Evolutionary conservation across 2,329 filamentous ascomycete species (phyloP).

Genomic region (Pseudogymnoascus sp.): DNA sequence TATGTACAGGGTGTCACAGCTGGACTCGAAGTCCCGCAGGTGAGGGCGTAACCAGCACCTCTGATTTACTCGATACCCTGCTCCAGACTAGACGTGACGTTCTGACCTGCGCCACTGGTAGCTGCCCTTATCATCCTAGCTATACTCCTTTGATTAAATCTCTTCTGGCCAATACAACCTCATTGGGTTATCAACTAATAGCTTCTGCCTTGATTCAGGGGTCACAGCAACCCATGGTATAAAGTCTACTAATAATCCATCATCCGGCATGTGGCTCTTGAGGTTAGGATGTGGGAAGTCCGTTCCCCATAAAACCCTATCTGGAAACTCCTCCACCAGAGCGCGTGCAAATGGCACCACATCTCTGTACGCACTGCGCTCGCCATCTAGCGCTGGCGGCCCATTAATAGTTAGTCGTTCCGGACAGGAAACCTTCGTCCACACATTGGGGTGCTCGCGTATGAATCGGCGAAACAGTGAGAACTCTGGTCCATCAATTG

Average conservation of each 20-base stretch:
- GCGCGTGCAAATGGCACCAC: constrained; percentile 26
- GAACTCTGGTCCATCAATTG: constrained; percentile 26
- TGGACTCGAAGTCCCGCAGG: no score
- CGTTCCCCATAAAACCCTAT: constrained; percentile 30
- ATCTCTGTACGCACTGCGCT: constrained; percentile 23
- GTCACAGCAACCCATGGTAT: constrained; percentile 23
- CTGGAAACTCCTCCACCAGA: constrained; percentile 28
- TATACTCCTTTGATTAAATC: constrained; percentile 27
- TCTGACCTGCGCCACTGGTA: no score
- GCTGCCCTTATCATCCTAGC: no score
- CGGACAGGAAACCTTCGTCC: constrained; percentile 32
- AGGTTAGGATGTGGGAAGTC: constrained; percentile 33
- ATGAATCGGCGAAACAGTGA: constrained; percentile 26
- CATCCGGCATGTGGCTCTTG: constrained; percentile 60
- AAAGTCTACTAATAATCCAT: constrained; percentile 58
- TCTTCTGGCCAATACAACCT: constrained; percentile 48
- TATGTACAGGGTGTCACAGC: no score
- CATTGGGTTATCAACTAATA: constrained; percentile 54
- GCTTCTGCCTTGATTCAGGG: constrained; percentile 23
- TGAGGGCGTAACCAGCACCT: no score
- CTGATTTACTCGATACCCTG: no score
- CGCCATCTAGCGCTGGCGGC: constrained; percentile 13
- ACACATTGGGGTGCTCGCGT: constrained; percentile 24
- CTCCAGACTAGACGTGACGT: no score
- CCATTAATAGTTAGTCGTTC: constrained; percentile 28